Evolutionary conservation across 495 filamentous ascomycete genomes (phyloP).

Genomic region (Penicillium waksmanii): DNA sequence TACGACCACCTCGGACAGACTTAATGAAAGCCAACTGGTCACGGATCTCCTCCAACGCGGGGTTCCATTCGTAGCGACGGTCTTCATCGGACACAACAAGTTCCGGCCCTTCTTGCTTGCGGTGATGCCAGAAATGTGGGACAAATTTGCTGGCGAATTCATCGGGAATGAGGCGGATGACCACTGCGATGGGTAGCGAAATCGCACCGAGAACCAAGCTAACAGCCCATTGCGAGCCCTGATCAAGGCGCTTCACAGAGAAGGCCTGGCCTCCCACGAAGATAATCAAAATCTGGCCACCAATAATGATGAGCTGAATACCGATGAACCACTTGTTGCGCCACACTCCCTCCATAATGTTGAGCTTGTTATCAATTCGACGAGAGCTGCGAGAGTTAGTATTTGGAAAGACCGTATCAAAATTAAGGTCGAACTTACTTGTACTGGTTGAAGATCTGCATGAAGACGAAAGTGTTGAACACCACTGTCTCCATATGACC

Average conservation of each 20-base stretch:
- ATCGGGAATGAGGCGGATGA: slow-evolving; percentile 79
- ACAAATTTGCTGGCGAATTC: slow-evolving; percentile 58
- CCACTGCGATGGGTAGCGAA: slow-evolving; percentile 70
- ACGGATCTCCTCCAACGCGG: slow-evolving; percentile 66
- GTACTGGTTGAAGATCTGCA: slow-evolving; percentile 92
- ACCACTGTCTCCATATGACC: slow-evolving; percentile 65
- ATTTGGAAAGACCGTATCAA: neutral
- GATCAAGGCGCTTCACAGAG: slow-evolving; percentile 58
- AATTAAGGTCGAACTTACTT: slow-evolving; percentile 23
- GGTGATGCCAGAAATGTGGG: slow-evolving; percentile 53
- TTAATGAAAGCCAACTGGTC: slow-evolving; percentile 79
- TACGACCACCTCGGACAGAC: slow-evolving; percentile 77
- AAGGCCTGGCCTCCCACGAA: slow-evolving; percentile 78
- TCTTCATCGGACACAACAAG: slow-evolving; percentile 75
- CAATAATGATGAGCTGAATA: slow-evolving; percentile 83
- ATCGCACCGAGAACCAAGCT: slow-evolving; percentile 72
- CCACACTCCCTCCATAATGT: slow-evolving; percentile 83
- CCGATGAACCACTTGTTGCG: slow-evolving; percentile 81
- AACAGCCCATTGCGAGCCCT: slow-evolving; percentile 71
- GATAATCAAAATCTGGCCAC: slow-evolving; percentile 77
- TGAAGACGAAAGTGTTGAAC: slow-evolving; percentile 94
- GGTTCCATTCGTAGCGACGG: slow-evolving; percentile 66
- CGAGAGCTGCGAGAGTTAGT: slow-evolving; percentile 52
- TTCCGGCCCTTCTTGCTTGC: slow-evolving; percentile 48
- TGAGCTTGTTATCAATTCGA: slow-evolving; percentile 85